Conservation (phyloP, 2,329 filamentous ascomycete species). For the Sclerotinia subarctica region DNA sequence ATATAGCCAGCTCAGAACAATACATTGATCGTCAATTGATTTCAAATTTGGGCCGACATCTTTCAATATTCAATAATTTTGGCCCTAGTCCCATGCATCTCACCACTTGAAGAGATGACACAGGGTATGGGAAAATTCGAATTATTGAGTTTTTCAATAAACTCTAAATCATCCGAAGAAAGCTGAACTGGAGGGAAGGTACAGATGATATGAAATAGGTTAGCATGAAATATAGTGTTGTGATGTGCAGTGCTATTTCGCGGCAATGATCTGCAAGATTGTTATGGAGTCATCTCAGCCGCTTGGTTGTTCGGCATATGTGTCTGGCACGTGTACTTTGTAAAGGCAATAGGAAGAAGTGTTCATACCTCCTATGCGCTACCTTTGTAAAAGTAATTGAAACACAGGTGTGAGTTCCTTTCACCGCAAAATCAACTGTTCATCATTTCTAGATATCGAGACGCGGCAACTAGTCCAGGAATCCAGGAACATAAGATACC, state of each 20-base stretch:
- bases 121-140: neutral
- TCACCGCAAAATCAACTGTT: too few relatives aligned
- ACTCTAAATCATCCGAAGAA: neutral
- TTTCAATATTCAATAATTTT: neutral
- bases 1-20: neutral
- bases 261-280: neutral
- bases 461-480: too few relatives aligned
- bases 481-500: too few relatives aligned
- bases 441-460: too few relatives aligned
- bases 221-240: neutral
- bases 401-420: too few relatives aligned
- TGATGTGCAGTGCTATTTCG: conserved; percentile 4
- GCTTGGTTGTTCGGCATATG: neutral
- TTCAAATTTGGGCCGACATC: neutral
- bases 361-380: too few relatives aligned
- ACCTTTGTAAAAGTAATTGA: too few relatives aligned
- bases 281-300: neutral
- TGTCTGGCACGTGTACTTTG: neutral
- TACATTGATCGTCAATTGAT: neutral
- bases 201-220: neutral
- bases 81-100: neutral
- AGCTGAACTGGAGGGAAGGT: neutral
- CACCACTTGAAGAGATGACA: neutral
- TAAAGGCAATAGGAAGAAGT: neutral
- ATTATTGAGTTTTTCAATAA: neutral